These are phyloP conservation scores for Chimonanthus salicifolius DNA, from an alignment of 164 flowering plant species.

Conservation along the genomic window DNA sequence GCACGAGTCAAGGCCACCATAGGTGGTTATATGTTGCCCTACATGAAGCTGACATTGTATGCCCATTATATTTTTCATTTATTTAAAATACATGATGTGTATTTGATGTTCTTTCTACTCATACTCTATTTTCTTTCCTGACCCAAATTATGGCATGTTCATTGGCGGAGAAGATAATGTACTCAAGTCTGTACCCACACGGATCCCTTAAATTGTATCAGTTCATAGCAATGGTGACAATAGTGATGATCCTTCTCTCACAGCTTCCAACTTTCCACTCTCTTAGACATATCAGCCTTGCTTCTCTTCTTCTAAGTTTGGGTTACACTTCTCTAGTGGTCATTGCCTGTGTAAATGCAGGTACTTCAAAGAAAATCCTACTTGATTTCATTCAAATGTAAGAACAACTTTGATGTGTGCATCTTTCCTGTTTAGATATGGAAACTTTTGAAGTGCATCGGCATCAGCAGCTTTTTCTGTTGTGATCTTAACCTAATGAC, in stretches of 20 bases:
- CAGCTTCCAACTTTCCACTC: constrained; percentile 94
- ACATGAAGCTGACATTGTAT: neutral
- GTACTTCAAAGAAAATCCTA: constrained; percentile 23
- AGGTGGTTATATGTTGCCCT: neutral
- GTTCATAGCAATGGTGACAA: constrained; percentile 86
- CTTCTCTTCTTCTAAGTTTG: constrained; percentile 75
- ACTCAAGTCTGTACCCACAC: constrained; percentile 52
- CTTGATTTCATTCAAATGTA: neutral
- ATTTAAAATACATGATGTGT: neutral
- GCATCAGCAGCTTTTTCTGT: neutral
- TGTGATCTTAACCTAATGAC: neutral
- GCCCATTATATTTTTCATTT: neutral
- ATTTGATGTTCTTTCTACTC: constrained; percentile 2
- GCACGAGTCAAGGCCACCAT: neutral
- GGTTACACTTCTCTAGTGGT: constrained; percentile 86
- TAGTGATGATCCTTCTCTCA: constrained; percentile 78
- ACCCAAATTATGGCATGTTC: neutral
- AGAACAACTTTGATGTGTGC: neutral
- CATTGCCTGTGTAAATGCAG: constrained; percentile 79
- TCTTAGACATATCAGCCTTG: constrained; percentile 79
- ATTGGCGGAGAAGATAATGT: constrained; percentile 53
- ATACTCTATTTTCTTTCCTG: constrained; percentile 1
- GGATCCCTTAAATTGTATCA: constrained; percentile 75
- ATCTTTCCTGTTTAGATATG: neutral
- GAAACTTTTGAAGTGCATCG: neutral